These are phyloP conservation scores for Backusella liffmaniae DNA, from an alignment of 192 early-diverging fungal species.

Conservation along the genomic window DNA sequence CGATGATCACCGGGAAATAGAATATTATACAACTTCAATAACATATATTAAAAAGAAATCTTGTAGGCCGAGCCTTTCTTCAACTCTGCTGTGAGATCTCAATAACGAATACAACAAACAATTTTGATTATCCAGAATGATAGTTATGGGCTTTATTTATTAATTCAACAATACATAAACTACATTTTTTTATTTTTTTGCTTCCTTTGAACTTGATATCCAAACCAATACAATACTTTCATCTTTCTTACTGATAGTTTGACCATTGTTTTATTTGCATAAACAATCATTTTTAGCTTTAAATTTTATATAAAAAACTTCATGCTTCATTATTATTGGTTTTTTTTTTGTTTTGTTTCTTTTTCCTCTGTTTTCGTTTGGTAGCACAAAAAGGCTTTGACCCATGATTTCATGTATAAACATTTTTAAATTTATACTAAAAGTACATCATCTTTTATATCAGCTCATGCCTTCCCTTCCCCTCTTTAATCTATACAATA, in stretches of 20 bases:
- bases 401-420: neutral
- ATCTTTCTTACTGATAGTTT: neutral
- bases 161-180: neutral
- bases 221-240: neutral
- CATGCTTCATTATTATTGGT: neutral
- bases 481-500: neutral
- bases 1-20: no score
- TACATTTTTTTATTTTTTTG: neutral
- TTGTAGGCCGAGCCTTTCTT: neutral
- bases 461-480: neutral
- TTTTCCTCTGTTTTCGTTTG: neutral
- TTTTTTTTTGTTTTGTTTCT: neutral
- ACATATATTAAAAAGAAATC: no score
- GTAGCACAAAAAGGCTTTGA: neutral
- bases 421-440: neutral
- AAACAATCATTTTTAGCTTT: neutral
- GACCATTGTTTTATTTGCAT: neutral
- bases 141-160: neutral
- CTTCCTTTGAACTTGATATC: neutral
- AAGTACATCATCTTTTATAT: neutral
- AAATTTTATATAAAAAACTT: neutral
- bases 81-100: neutral
- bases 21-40: no score
- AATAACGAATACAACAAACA: neutral
- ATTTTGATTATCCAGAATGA: neutral